Percentiles rank a stretch among this genome's conserved stretches.
These are phyloP conservation scores for Sclerospora graminicola DNA, from an alignment of 352 stramenopile species.

Conservation along the genomic window DNA sequence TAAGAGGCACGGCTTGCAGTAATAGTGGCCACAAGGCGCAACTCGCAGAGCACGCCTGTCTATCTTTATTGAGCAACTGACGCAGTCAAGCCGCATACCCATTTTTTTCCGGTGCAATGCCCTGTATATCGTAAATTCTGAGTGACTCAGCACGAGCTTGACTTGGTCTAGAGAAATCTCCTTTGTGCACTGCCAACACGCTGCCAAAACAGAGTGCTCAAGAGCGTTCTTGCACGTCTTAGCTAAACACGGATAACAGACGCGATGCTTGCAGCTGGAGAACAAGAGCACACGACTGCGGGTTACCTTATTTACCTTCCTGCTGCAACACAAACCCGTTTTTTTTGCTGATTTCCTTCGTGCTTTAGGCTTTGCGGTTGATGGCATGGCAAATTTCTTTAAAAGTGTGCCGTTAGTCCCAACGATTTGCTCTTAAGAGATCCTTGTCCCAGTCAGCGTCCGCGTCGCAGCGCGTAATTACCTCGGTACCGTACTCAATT, in stretches of 20 bases:
- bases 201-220: conserved; percentile 2
- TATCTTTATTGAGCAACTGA: conserved; percentile 27
- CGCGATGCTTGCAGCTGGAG: conserved; percentile 3
- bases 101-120: conserved; percentile 1
- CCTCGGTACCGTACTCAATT: no score
- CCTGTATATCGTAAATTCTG: conserved; percentile 15
- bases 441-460: conserved; percentile 14
- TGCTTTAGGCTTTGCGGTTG: not conserved
- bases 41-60: conserved; percentile 11
- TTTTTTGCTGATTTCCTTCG: no score
- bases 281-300: conserved; percentile 5
- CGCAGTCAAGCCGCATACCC: conserved; percentile 14
- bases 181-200: conserved; percentile 9
- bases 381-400: conserved; percentile 17
- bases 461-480: not conserved
- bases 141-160: conserved; percentile 8
- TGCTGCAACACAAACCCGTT: conserved; percentile 2
- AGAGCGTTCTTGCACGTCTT: conserved; percentile 13
- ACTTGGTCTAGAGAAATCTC: conserved; percentile 21
- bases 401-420: conserved; percentile 1
- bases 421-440: conserved; percentile 1
- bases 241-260: conserved; percentile 17
- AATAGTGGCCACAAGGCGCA: conserved; percentile 51
- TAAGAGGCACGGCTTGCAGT: conserved; percentile 41
- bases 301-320: not conserved